Conservation (phyloP, 345 rosid species). For the Trapa incisa region DNA sequence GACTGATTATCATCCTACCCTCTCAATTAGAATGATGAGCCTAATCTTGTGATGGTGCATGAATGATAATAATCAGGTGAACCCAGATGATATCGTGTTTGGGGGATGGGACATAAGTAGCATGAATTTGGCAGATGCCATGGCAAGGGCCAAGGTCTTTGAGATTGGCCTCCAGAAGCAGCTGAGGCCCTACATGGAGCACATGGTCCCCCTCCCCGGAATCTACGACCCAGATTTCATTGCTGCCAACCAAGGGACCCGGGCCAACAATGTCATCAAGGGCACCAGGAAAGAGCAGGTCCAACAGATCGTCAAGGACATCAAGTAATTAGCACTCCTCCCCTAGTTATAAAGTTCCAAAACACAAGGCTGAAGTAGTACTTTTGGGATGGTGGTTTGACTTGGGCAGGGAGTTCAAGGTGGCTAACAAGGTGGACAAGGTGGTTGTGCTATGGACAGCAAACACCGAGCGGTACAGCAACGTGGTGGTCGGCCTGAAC, state of each 20-base stretch:
- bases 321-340: conserved; percentile 33
- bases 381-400: not conserved
- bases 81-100: conserved; percentile 82
- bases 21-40: too few relatives aligned
- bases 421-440: conserved; percentile 68
- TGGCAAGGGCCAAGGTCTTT: conserved; percentile 82
- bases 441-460: conserved; percentile 97
- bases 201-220: conserved; percentile 87
- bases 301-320: conserved; percentile 65
- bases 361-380: too few relatives aligned
- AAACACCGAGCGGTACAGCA: conserved; percentile 94
- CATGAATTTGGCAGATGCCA: conserved; percentile 95
- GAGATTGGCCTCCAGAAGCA: conserved; percentile 93
- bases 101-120: conserved; percentile 99
- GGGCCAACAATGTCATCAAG: conserved; percentile 76
- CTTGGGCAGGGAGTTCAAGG: conserved; percentile 71
- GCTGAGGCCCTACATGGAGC: conserved; percentile 90
- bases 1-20: too few relatives aligned
- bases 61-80: conserved; percentile 31
- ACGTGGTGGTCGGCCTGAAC: conserved; percentile 70
- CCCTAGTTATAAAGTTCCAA: not conserved
- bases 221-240: conserved; percentile 85
- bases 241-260: conserved; percentile 88
- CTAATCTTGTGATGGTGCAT: not conserved
- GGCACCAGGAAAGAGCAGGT: conserved; percentile 87